Evolutionary conservation across 164 flowering plant genomes (phyloP).

Genomic region (Vitis riparia): DNA sequence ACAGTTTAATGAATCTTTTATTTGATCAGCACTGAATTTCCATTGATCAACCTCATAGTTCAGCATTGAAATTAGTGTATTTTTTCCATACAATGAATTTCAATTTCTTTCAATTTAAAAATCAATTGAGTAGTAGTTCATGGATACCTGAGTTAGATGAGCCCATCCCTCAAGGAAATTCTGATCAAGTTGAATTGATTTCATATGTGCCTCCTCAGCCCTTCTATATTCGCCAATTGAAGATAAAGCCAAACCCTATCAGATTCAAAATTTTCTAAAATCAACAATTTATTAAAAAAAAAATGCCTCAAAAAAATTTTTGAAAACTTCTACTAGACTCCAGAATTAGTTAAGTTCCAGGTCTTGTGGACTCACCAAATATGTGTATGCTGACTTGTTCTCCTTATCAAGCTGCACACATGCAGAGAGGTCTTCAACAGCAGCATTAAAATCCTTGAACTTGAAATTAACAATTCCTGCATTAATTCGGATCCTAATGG

Average conservation of each 20-base stretch:
- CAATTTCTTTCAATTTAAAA: no score
- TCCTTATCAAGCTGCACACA: slow-evolving; percentile 74
- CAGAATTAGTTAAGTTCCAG: slow-evolving; percentile 12
- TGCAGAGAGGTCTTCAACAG: slow-evolving; percentile 75
- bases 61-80: no score
- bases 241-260: slow-evolving; percentile 81
- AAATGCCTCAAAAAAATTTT: background rate
- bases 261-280: slow-evolving; percentile 1
- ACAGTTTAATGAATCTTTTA: no score
- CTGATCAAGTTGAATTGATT: slow-evolving; percentile 70
- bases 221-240: slow-evolving; percentile 77
- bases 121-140: background rate
- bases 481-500: slow-evolving; percentile 13
- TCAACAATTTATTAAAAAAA: background rate
- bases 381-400: slow-evolving; percentile 86
- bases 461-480: slow-evolving; percentile 93
- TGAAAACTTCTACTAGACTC: background rate
- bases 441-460: slow-evolving; percentile 81
- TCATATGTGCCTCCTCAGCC: slow-evolving; percentile 88
- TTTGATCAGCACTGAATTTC: no score
- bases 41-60: no score
- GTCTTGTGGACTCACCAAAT: slow-evolving; percentile 55
- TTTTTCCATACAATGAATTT: no score
- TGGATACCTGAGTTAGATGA: slow-evolving; percentile 80
- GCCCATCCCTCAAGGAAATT: slow-evolving; percentile 86